Percentiles rank a stretch among this genome's conserved stretches.
phyloP scores from a whole-genome alignment of 1,284 basidiomycete genomes.

The Ganoderma lingzhi region DNA sequence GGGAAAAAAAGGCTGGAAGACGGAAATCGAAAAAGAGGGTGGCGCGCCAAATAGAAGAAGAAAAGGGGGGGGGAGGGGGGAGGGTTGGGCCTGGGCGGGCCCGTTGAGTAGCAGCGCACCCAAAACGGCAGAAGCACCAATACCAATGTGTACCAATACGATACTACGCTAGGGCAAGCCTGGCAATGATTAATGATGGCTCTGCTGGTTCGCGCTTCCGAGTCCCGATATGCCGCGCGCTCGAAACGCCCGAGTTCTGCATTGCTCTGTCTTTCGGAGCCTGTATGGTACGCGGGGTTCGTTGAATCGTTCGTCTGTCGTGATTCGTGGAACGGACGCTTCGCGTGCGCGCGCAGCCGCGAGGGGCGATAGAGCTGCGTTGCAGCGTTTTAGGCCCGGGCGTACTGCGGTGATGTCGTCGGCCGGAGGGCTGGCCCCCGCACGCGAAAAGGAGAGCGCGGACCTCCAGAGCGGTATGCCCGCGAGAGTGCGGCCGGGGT shows the following conservation, averaged over 20 bases:
- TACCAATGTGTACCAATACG: not conserved
- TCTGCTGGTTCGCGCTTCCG: not conserved
- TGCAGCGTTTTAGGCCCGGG: not conserved
- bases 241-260: too few relatives aligned
- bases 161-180: too few relatives aligned
- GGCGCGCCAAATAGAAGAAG: not conserved
- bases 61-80: not conserved
- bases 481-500: not conserved
- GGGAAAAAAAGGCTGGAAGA: not conserved
- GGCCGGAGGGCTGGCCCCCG: not conserved
- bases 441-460: not conserved
- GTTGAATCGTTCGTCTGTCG: not conserved
- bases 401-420: slow-evolving; percentile 5
- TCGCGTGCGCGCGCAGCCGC: too few relatives aligned
- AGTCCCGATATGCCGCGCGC: too few relatives aligned
- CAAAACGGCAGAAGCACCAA: not conserved
- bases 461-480: not conserved
- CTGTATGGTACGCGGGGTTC: too few relatives aligned
- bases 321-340: not conserved
- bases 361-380: not conserved
- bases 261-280: too few relatives aligned
- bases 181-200: too few relatives aligned
- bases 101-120: not conserved
- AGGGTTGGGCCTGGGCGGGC: not conserved
- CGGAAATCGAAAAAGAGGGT: not conserved